Base-by-base conservation (phyloP, 805 yeast genomes). In the Ogataea allantospora region DNA sequence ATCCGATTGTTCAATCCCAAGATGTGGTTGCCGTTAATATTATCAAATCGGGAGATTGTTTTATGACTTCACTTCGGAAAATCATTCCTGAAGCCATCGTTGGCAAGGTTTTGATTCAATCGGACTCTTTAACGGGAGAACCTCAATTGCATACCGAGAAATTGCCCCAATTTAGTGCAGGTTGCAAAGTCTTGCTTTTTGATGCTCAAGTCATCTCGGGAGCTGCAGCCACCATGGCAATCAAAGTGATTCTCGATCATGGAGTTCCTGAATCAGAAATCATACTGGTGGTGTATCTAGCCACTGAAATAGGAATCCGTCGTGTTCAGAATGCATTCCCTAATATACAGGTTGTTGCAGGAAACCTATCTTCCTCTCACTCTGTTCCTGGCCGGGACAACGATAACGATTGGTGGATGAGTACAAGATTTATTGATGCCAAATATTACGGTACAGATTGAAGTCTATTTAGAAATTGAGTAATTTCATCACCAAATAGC, bases 151-250 rank as follows among this genome's bases (percentile, higher is more conserved):
- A 89, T 58, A 78, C 81, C n/a, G 83, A 83, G 47, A 73, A 77
- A 16, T 62, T 91, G 25, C 96, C 97, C 0, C 61, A 0, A 20
- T 44, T 40, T 43, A 48, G 19, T 34, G 45, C 11, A 14, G 52
- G 44, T 12, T 58, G 65, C 23, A 76, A 73, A 43, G 77, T 87
- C 1, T 62, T 91, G 7, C 62, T 91, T 33, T 76, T 87, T 54
- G 97, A 91, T 55, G 87, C 95, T 0, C 96, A 91, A 57, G 70
- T 88, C 33, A 81, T 87, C 21, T 80, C 95, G 20, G 99, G 98
- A 2, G 95, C 96, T 0, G 95, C 95, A 0, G 81, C 89, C 2
- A 83, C 88, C 28, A 93, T 91, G 98, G 95, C 97, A 0, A 77
- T 87, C 30, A 93, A 88, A 51, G 88, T 91, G 3, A 65, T 91